Evolutionary conservation across 1,284 basidiomycete species (phyloP), one percentile per base, ranked within the genome.

Genomic region (Microstroma glucosiphilum): DNA sequence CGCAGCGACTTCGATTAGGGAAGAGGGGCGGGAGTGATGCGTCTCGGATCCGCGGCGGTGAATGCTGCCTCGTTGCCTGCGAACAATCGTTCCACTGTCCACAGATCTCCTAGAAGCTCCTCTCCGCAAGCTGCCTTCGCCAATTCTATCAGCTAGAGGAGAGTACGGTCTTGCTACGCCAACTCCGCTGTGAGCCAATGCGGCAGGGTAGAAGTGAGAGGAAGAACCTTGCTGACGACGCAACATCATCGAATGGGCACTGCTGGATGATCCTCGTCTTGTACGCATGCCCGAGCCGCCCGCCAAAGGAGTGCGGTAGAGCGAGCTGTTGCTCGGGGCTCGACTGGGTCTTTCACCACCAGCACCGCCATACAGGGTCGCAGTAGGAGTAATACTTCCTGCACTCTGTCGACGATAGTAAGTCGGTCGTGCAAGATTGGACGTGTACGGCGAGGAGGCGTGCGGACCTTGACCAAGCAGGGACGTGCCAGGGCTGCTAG

Each of bases 311-410:
- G 21, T 25, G 26, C 56, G 64, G 13, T 66, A 61, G 19, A 66
- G 60, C 25, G 72, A 72, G 30, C 69, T 68, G n/a, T 67, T 66
- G 64, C 70, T 72, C 19, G 69, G 69, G 2, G 71, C 71, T 13
- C 72, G 58, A 56, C 70, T 71, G 11, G 62, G 66, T 1, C 71
- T 61, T 8, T 21, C 15, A 13, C 21, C 23, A 17, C 64, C n/a
- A 12, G 64, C 56, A 21, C 68, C 73, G 58, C 65, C 68, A 40
- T 66, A 69, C 51, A 68, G 26, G 0, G 71, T 72, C 1, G 58
- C 72, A 1, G 73, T 75, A 1, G 73, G 73, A 13, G 73, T 75
- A 51, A 75, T 75, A 61, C 73, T 75, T 15, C 72, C 73, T 13
- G 73, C 73, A 25, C 72, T 73, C 65, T 66, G 65, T 40, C 73